These are phyloP conservation scores for Cicer arietinum DNA, from an alignment of 306 rosid genomes.

Conservation along the genomic window DNA sequence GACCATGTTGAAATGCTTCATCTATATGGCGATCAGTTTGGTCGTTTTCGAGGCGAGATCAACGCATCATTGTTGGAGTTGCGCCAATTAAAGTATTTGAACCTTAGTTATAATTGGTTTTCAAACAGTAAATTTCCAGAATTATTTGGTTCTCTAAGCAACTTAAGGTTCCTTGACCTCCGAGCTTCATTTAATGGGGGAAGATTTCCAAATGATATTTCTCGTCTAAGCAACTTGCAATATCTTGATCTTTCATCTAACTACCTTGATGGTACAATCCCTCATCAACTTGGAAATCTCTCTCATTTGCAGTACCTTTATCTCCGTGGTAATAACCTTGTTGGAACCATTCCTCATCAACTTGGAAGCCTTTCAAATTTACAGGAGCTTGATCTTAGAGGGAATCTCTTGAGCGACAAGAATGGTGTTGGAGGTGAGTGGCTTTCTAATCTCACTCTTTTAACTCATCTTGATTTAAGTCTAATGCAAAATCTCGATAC, in stretches of 20 bases:
- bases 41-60: not conserved
- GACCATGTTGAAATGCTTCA: conserved; percentile 11
- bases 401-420: not conserved
- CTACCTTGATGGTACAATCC: not conserved
- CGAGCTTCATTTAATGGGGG: not conserved
- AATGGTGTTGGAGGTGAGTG: conserved; percentile 21
- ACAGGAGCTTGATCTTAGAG: conserved; percentile 23
- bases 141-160: not conserved
- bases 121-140: not conserved
- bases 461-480: conserved; percentile 36
- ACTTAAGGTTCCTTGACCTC: conserved; percentile 34
- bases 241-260: not conserved
- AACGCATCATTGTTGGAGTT: not conserved
- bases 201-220: conserved; percentile 25
- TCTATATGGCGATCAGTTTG: not conserved
- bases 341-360: conserved; percentile 37
- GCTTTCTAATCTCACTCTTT: conserved; percentile 44
- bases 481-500: not conserved
- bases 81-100: not conserved
- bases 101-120: not conserved
- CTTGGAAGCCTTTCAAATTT: conserved; percentile 46
- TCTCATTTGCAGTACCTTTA: conserved; percentile 21
- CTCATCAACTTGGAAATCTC: conserved; percentile 33
- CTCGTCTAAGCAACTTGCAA: not conserved
- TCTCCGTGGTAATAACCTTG: not conserved